A percentile compares a stretch with the other conserved stretches of the same genome.
Conservation (phyloP, 768 basidiomycete species). For the Leccinum aurantiacum region DNA sequence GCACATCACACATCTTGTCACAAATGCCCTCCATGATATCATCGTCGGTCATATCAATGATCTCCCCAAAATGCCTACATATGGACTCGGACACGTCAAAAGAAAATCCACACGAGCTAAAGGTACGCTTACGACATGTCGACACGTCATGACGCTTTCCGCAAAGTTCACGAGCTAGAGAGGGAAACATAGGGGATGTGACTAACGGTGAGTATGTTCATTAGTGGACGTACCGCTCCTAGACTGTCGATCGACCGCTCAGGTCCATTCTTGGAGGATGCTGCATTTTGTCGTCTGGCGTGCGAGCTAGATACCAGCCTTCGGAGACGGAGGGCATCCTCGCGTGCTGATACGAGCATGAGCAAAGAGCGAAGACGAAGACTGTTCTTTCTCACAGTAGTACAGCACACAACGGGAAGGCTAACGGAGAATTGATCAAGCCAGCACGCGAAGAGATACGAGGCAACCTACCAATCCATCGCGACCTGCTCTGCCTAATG, state of each 20-base stretch:
- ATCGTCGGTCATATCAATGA: conserved; percentile 49
- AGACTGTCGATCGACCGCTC: conserved; percentile 66
- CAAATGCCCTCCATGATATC: conserved; percentile 54
- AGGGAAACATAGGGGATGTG: not conserved
- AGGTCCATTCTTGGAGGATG: conserved; percentile 48
- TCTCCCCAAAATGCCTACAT: conserved; percentile 81
- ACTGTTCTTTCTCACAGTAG: conserved; percentile 56
- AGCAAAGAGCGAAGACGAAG: not conserved
- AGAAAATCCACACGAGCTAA: not conserved
- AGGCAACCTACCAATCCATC: conserved; percentile 61
- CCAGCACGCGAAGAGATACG: not conserved
- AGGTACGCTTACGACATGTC: conserved; percentile 61
- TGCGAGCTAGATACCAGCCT: conserved; percentile 50
- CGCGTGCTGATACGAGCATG: conserved; percentile 51
- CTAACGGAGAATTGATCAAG: conserved; percentile 35
- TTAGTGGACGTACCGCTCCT: conserved; percentile 44
- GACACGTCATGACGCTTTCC: conserved; percentile 58
- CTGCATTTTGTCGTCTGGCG: conserved; percentile 43
- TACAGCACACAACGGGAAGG: conserved; percentile 80
- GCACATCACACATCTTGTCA: conserved; percentile 78
- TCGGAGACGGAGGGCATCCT: conserved; percentile 61
- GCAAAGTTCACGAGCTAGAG: conserved; percentile 50
- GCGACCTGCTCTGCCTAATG: conserved; percentile 71
- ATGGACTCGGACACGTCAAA: conserved; percentile 49
- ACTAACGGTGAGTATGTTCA: conserved; percentile 20